These are phyloP conservation scores for Irineochytrium annulatum DNA, from an alignment of 192 early-diverging fungal species.

Conservation along the genomic window DNA sequence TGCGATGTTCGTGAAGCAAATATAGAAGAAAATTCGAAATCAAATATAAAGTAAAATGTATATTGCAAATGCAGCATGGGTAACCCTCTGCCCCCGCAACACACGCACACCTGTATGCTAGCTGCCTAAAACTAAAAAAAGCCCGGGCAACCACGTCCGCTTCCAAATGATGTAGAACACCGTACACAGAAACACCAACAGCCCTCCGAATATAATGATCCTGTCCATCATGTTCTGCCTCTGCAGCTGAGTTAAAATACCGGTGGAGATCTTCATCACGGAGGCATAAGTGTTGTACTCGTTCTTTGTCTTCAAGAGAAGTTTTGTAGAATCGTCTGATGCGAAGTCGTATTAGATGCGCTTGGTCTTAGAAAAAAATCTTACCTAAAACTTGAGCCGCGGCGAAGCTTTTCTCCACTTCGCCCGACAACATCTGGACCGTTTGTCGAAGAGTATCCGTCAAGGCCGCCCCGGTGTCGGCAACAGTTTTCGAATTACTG, in stretches of 20 bases:
- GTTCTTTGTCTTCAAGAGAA: constrained; percentile 9
- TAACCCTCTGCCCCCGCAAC: no score
- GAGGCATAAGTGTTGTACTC: constrained; percentile 11
- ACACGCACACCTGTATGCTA: no score
- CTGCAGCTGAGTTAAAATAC: constrained; percentile 12
- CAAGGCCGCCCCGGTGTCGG: constrained; percentile 5
- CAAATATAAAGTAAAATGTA: no score
- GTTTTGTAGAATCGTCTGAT: constrained; percentile 17
- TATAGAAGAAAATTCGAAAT: no score
- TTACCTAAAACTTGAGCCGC: constrained; percentile 16
- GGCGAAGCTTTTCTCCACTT: constrained; percentile 22
- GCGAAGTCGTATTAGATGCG: background rate
- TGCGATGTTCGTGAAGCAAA: no score
- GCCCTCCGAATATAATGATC: constrained; percentile 15
- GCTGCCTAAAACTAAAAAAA: no score
- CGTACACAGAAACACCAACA: constrained; percentile 12
- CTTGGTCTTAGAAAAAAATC: background rate
- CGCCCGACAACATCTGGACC: constrained; percentile 18
- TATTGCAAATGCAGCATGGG: no score
- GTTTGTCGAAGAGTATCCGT: constrained; percentile 20
- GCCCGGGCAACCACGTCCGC: constrained; percentile 22
- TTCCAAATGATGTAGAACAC: constrained; percentile 18
- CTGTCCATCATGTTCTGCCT: constrained; percentile 18
- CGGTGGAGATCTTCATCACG: background rate
- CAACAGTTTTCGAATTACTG: no score